Evolutionary conservation across 805 yeast species (phyloP).

Genomic region (Metschnikowia baotianmanensis): DNA sequence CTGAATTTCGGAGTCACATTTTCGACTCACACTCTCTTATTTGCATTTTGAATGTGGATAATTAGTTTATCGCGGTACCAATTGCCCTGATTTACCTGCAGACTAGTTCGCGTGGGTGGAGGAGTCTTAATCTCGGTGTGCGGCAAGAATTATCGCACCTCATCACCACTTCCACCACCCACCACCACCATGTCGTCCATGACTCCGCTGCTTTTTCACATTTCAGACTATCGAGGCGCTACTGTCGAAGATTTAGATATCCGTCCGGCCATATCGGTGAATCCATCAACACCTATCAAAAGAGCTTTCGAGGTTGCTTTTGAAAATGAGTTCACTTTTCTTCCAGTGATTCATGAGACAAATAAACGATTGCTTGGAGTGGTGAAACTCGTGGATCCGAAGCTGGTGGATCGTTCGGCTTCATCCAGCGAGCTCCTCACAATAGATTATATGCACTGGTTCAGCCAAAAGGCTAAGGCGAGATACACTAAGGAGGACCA

Average conservation of each 20-base stretch:
- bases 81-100: background rate
- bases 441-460: slow-evolving; percentile 42
- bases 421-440: slow-evolving; percentile 23
- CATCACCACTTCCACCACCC: too few species aligned
- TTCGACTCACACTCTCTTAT: too few species aligned
- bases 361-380: slow-evolving; percentile 49
- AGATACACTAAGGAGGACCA: slow-evolving; percentile 29
- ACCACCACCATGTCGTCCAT: background rate
- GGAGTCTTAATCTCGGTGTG: background rate
- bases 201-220: slow-evolving; percentile 24
- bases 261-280: slow-evolving; percentile 54
- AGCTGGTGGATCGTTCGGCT: slow-evolving; percentile 2
- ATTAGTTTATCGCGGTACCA: too few species aligned
- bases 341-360: slow-evolving; percentile 51
- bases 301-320: slow-evolving; percentile 54
- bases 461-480: slow-evolving; percentile 34
- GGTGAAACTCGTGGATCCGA: slow-evolving; percentile 38
- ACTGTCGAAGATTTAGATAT: slow-evolving; percentile 59
- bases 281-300: slow-evolving; percentile 45
- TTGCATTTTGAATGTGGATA: too few species aligned
- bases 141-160: too few species aligned
- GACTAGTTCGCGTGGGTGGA: background rate
- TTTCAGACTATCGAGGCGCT: slow-evolving; percentile 46
- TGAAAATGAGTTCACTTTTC: slow-evolving; percentile 51
- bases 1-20: background rate